Evolutionary conservation across 2,329 filamentous ascomycete genomes (phyloP).

Genomic region (Zarea fungicola): DNA sequence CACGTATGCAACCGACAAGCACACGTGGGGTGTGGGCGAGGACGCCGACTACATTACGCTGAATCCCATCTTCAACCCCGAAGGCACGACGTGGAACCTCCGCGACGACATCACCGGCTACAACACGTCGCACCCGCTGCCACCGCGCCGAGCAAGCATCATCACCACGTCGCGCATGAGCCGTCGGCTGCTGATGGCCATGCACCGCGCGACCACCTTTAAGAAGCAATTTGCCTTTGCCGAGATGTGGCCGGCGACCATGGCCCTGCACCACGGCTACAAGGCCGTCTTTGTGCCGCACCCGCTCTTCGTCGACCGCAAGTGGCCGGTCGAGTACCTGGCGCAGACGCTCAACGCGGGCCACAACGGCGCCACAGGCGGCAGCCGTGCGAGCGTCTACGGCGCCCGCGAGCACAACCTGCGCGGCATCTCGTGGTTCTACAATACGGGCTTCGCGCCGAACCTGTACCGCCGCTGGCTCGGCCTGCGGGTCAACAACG

Average conservation of each 20-base stretch:
- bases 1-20: constrained; percentile 69
- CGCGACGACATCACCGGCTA: constrained; percentile 80
- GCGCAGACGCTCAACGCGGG: constrained; percentile 77
- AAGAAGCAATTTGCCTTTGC: constrained; percentile 88
- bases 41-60: constrained; percentile 89
- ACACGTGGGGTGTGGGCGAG: constrained; percentile 82
- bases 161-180: constrained; percentile 85
- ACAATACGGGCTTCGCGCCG: constrained; percentile 74
- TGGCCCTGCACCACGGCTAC: constrained; percentile 83
- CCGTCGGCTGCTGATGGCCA: constrained; percentile 69
- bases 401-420: constrained; percentile 88
- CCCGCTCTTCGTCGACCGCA: constrained; percentile 78
- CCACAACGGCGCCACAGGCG: constrained; percentile 68
- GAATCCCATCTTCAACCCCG: constrained; percentile 85
- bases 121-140: constrained; percentile 54
- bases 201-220: constrained; percentile 85
- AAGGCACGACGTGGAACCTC: constrained; percentile 79
- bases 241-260: constrained; percentile 92
- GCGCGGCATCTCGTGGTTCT: constrained; percentile 84
- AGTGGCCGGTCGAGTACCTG: constrained; percentile 76
- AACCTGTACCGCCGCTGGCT: constrained; percentile 84
- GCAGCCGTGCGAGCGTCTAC: constrained; percentile 65
- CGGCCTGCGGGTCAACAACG: constrained; percentile 72
- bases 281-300: constrained; percentile 92
- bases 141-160: constrained; percentile 76